Percentiles rank a stretch among this genome's conserved stretches.
Conservation (phyloP, 2,329 filamentous ascomycete genomes). For the Aspergillus floridensis region DNA sequence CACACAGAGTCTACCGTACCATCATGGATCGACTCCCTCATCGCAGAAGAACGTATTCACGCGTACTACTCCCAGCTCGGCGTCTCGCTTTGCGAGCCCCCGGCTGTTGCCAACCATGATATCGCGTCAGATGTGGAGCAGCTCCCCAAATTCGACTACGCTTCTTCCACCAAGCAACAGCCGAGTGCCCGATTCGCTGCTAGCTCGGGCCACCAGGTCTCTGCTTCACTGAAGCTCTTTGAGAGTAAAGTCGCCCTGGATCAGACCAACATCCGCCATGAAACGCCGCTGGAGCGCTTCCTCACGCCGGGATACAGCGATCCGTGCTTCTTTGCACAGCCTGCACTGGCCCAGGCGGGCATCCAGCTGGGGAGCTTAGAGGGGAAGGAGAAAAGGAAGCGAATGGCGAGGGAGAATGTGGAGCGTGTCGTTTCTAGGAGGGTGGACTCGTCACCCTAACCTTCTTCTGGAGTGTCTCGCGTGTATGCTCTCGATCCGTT, state of each 20-base stretch:
- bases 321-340: slow-evolving; percentile 16
- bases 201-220: not conserved
- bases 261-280: slow-evolving; percentile 6
- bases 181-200: not conserved
- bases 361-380: slow-evolving; percentile 18
- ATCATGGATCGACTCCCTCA: slow-evolving; percentile 18
- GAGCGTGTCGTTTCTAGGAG: not conserved
- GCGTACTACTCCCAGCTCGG: slow-evolving; percentile 12
- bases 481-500: no score
- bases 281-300: slow-evolving; percentile 25
- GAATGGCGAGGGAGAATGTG: slow-evolving; percentile 13
- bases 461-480: no score
- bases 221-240: slow-evolving; percentile 12
- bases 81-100: not conserved
- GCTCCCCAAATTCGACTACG: not conserved
- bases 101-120: not conserved
- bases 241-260: not conserved
- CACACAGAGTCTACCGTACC: not conserved
- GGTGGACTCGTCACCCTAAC: not conserved
- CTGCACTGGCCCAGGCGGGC: slow-evolving; percentile 15
- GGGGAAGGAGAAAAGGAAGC: slow-evolving; percentile 14
- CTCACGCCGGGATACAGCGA: slow-evolving; percentile 23
- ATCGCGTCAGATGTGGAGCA: slow-evolving; percentile 10
- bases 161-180: not conserved
- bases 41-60: slow-evolving; percentile 22